Evolutionary conservation across 345 rosid species (phyloP).

Genomic region (Populus tremula): DNA sequence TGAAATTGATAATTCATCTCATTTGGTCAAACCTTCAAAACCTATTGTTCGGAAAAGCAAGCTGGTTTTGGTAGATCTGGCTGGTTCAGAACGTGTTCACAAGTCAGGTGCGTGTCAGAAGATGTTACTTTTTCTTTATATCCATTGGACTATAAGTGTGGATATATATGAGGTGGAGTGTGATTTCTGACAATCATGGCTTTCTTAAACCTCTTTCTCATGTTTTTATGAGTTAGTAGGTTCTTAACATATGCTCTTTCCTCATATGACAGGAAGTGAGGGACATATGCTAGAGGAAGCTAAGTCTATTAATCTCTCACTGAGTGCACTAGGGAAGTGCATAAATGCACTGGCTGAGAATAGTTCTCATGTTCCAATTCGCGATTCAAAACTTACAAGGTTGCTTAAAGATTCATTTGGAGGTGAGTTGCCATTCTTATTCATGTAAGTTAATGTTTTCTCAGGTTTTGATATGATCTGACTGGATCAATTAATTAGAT

Average conservation of each 20-base stretch:
- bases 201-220: neutral
- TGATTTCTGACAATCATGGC: neutral
- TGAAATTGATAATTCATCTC: slow-evolving; percentile 25
- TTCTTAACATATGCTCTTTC: neutral
- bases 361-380: slow-evolving; percentile 35
- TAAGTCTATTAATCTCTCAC: slow-evolving; percentile 32
- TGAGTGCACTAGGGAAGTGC: slow-evolving; percentile 38
- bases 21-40: slow-evolving; percentile 29
- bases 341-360: slow-evolving; percentile 40
- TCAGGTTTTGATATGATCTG: slow-evolving; percentile 13
- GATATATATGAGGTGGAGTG: neutral
- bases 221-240: neutral
- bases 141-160: neutral
- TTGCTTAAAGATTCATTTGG: slow-evolving; percentile 39
- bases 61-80: slow-evolving; percentile 36
- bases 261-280: slow-evolving; percentile 29
- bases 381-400: slow-evolving; percentile 37
- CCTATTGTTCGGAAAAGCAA: slow-evolving; percentile 34
- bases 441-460: slow-evolving; percentile 3
- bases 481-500: slow-evolving; percentile 1
- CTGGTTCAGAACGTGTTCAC: slow-evolving; percentile 38
- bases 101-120: slow-evolving; percentile 27
- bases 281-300: slow-evolving; percentile 40
- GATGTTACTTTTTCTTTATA: neutral
- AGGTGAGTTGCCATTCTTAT: slow-evolving; percentile 30